Conservation (phyloP, 371 early-diverging fungal species). For the Mucor indicus region DNA sequence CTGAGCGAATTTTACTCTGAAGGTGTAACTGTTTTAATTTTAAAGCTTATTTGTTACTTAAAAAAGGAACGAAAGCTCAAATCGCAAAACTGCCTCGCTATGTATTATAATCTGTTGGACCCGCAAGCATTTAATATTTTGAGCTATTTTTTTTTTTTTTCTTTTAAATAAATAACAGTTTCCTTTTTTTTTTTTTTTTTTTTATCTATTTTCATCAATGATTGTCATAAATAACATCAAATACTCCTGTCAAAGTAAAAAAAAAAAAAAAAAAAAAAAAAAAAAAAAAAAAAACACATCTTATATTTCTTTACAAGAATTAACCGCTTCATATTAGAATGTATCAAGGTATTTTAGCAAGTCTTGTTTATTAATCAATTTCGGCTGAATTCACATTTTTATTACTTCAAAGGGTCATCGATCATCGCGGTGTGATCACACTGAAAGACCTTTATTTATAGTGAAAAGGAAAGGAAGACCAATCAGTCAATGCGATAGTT, state of each 20-base stretch:
- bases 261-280: too few species aligned
- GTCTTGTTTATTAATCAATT: too few species aligned
- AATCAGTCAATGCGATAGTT: conserved; percentile 16
- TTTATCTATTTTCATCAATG: conserved; percentile 4
- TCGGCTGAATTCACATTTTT: too few species aligned
- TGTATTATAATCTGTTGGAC: background rate
- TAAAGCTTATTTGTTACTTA: too few species aligned
- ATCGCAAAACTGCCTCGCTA: conserved; percentile 28
- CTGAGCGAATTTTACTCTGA: background rate
- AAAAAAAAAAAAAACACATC: too few species aligned
- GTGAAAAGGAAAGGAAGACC: conserved; percentile 21
- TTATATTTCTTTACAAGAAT: too few species aligned
- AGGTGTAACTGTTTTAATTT: too few species aligned
- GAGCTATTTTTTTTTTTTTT: conserved; percentile 3
- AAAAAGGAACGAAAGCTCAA: conserved; percentile 1
- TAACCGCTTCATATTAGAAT: conserved; percentile 6
- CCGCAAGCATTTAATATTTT: conserved; percentile 1
- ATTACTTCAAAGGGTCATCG: conserved; percentile 18
- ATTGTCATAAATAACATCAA: conserved; percentile 19
- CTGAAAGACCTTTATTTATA: conserved; percentile 10
- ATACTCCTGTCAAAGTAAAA: conserved; percentile 23
- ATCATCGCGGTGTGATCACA: conserved; percentile 20
- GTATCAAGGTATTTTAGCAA: conserved; percentile 10
- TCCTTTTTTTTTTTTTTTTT: background rate
- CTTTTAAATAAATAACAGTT: background rate